Percentiles rank a stretch among this genome's conserved stretches.
Evolutionary conservation across 1,284 basidiomycete genomes (phyloP).

Genomic region (Exobasidium rhododendri): DNA sequence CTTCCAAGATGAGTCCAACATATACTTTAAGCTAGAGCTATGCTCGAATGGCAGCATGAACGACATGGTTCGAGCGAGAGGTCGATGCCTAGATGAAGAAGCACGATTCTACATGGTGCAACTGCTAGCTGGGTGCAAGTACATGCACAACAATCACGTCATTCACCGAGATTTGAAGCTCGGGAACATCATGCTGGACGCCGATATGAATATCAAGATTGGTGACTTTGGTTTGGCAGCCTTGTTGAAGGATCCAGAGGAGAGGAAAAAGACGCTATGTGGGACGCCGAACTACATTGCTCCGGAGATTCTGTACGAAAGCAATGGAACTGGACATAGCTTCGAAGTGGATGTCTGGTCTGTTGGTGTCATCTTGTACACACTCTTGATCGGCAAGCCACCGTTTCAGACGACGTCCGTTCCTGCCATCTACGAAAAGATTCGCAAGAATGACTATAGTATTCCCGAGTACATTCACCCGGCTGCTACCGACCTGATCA

Average conservation of each 20-base stretch:
- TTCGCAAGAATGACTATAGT: conserved; percentile 88
- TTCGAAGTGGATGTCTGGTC: conserved; percentile 99
- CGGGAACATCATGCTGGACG: conserved; percentile 90
- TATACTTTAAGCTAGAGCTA: conserved; percentile 94
- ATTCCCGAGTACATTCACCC: conserved; percentile 77
- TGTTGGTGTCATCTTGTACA: conserved; percentile 94
- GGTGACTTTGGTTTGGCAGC: conserved; percentile 97
- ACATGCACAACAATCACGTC: conserved; percentile 87
- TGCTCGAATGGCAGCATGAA: conserved; percentile 78
- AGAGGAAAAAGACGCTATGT: conserved; percentile 91
- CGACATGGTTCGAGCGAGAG: conserved; percentile 85
- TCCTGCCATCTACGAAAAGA: conserved; percentile 65
- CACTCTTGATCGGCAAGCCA: conserved; percentile 84
- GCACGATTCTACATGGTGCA: conserved; percentile 89
- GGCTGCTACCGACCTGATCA: conserved; percentile 75
- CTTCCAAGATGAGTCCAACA: conserved; percentile 91
- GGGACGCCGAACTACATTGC: conserved; percentile 99
- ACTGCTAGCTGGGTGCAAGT: conserved; percentile 88
- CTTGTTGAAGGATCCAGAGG: conserved; percentile 89
- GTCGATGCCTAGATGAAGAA: conserved; percentile 87
- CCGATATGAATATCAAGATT: conserved; percentile 89
- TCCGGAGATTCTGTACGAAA: conserved; percentile 82
- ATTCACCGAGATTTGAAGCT: conserved; percentile 70
- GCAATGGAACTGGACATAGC: conserved; percentile 85
- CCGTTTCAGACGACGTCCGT: conserved; percentile 98